These are phyloP conservation scores for Vaccinium corymbosum DNA, from an alignment of 148 eudicot species.

Conservation along the genomic window DNA sequence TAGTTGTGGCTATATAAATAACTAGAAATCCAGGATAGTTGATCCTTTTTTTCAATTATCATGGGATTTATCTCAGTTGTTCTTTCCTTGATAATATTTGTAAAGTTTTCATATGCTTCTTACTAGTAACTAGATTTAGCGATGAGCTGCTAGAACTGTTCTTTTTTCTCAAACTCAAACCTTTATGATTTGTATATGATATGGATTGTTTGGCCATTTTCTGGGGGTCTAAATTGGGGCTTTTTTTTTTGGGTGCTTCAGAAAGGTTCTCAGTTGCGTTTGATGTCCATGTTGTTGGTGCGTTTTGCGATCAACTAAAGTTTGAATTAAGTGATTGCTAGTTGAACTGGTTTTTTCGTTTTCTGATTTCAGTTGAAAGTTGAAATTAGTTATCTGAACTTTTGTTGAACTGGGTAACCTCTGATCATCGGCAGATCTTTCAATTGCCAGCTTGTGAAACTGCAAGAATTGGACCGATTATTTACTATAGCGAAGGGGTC, in stretches of 20 bases:
- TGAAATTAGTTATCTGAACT: neutral
- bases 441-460: neutral
- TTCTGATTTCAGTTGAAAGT: neutral
- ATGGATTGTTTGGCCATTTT: neutral
- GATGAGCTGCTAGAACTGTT: neutral
- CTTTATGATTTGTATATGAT: neutral
- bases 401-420: neutral
- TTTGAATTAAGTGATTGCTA: neutral
- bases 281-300: neutral
- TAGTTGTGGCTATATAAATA: slow-evolving; percentile 16
- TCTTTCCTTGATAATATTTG: neutral
- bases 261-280: neutral
- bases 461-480: neutral
- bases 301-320: neutral
- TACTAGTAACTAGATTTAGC: neutral
- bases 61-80: neutral
- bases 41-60: slow-evolving; percentile 12
- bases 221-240: neutral
- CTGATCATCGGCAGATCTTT: neutral
- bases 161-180: neutral
- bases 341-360: neutral
- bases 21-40: slow-evolving; percentile 2
- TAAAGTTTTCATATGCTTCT: neutral
- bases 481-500: too few species aligned
- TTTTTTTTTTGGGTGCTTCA: too few species aligned